Percentiles rank a stretch among this genome's conserved stretches.
phyloP scores from a whole-genome alignment of 345 rosid genomes.

The Syzygium jambos region DNA sequence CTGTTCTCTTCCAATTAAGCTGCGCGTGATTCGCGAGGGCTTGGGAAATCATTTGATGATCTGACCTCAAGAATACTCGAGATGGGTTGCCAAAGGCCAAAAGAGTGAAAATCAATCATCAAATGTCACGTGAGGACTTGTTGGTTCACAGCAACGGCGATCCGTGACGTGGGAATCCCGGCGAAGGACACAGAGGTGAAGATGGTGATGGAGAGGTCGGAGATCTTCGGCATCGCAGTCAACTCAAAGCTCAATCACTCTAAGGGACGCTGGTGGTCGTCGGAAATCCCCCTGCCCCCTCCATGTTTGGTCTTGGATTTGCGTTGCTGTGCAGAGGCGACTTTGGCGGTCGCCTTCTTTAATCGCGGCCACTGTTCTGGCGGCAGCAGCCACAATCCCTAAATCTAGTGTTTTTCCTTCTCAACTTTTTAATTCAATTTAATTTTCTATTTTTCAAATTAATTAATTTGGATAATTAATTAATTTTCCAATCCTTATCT shows the following conservation, averaged over 20 bases:
- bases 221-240: too few species aligned
- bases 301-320: not conserved
- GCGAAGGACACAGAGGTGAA: too few species aligned
- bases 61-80: constrained; percentile 80
- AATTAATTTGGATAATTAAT: too few species aligned
- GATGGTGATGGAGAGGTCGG: too few species aligned
- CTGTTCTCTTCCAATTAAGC: constrained; percentile 67
- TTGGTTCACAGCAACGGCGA: constrained; percentile 69
- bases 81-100: constrained; percentile 92
- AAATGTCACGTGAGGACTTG: constrained; percentile 53
- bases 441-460: not conserved
- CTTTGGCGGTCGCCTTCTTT: too few species aligned
- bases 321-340: not conserved
- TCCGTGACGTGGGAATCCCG: too few species aligned
- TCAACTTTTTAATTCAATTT: not conserved
- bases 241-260: too few species aligned
- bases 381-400: not conserved
- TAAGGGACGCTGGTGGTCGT: not conserved
- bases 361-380: fast-evolving
- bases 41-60: constrained; percentile 89
- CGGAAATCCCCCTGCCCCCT: not conserved
- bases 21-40: constrained; percentile 86
- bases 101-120: constrained; percentile 63
- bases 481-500: not conserved
- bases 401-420: not conserved